These are phyloP conservation scores for Euphrasia arctica DNA, from an alignment of 305 asterid genomes.

Conservation along the genomic window DNA sequence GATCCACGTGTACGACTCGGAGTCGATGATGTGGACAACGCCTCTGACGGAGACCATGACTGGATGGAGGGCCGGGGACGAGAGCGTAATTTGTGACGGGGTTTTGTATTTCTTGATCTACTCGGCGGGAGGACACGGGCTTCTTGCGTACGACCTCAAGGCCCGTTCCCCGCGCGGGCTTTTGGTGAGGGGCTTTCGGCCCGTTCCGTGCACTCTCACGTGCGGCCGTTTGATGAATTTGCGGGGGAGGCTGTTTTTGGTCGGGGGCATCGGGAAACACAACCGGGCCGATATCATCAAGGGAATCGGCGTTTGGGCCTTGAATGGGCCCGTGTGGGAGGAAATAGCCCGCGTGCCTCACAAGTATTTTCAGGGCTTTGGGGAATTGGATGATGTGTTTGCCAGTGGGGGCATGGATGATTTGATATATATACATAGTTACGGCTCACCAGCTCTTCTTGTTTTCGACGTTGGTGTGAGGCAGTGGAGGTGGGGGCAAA, in stretches of 20 bases:
- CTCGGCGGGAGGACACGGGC: conserved; percentile 63
- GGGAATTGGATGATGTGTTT: conserved; percentile 89
- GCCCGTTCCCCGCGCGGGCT: conserved; percentile 29
- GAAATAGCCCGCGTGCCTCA: conserved; percentile 80
- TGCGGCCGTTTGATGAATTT: conserved; percentile 88
- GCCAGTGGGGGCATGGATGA: conserved; percentile 77
- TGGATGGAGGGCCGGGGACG: conserved; percentile 87
- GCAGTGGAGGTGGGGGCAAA: conserved; percentile 91
- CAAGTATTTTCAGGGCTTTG: conserved; percentile 79
- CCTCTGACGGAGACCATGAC: conserved; percentile 48
- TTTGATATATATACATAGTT: conserved; percentile 79
- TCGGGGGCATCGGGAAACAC: conserved; percentile 81
- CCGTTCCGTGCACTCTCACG: conserved; percentile 71
- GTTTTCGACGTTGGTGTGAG: conserved; percentile 46
- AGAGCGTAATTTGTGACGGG: conserved; percentile 73
- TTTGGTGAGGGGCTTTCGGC: conserved; percentile 51
- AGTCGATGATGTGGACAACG: conserved; percentile 50
- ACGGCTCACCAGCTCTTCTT: conserved; percentile 74
- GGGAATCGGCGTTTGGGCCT: conserved; percentile 81
- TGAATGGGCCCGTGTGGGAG: conserved; percentile 64
- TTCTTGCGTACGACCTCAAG: conserved; percentile 48
- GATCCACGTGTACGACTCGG: conserved; percentile 63
- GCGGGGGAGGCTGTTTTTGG: conserved; percentile 65
- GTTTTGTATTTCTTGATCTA: conserved; percentile 68
- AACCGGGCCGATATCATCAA: conserved; percentile 71